These are phyloP conservation scores for Fusarium equiseti DNA, from an alignment of 2,329 filamentous ascomycete species.

Conservation along the genomic window DNA sequence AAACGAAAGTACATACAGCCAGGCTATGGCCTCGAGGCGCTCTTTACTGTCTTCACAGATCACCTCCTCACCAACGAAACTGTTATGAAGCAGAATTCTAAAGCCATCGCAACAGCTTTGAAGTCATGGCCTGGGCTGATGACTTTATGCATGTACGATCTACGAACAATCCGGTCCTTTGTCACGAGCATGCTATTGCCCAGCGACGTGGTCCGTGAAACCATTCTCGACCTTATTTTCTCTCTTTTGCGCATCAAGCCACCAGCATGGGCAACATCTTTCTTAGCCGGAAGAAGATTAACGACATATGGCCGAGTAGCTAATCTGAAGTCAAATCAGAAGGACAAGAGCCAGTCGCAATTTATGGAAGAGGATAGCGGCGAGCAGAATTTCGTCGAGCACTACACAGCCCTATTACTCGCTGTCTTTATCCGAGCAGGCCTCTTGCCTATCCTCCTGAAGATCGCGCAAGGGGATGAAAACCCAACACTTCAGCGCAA, in stretches of 20 bases:
- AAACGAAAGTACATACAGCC: conserved; percentile 85
- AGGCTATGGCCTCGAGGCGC: conserved; percentile 87
- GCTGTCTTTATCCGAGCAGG: conserved; percentile 87
- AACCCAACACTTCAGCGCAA: conserved; percentile 83
- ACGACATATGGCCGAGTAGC: conserved; percentile 97
- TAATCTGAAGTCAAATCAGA: conserved; percentile 75
- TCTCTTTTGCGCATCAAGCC: conserved; percentile 85
- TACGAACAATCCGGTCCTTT: conserved; percentile 85
- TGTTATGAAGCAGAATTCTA: conserved; percentile 85
- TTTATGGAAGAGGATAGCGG: conserved; percentile 75
- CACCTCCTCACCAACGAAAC: conserved; percentile 71
- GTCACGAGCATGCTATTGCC: conserved; percentile 72
- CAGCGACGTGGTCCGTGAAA: conserved; percentile 71
- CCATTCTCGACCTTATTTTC: conserved; percentile 89
- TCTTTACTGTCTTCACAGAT: conserved; percentile 95
- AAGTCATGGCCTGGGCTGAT: conserved; percentile 96
- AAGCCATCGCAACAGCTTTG: conserved; percentile 90
- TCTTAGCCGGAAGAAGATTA: conserved; percentile 88
- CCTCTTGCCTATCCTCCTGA: conserved; percentile 71
- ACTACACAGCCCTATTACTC: conserved; percentile 90
- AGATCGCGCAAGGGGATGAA: conserved; percentile 75
- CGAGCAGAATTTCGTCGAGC: conserved; percentile 88
- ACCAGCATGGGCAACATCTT: conserved; percentile 94
- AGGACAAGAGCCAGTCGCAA: conserved; percentile 62
- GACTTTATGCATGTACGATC: conserved; percentile 87